These are phyloP conservation scores for Hamamelis virginiana DNA, from an alignment of 164 flowering plant species.

Conservation along the genomic window DNA sequence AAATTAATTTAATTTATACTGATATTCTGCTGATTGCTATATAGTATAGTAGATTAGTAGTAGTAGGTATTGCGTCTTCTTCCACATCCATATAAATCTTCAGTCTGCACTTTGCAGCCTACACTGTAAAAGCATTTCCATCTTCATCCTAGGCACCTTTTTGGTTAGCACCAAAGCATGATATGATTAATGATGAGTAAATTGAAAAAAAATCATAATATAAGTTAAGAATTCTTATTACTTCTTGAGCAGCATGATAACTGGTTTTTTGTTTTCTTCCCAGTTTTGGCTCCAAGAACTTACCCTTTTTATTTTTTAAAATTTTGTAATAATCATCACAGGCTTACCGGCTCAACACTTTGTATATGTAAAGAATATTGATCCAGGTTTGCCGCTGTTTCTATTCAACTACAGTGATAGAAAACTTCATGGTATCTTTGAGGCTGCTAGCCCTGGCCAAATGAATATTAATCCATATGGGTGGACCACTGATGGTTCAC, in stretches of 20 bases:
- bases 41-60: too few species aligned
- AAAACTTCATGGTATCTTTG: conserved; percentile 79
- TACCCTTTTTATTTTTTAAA: not conserved
- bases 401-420: conserved; percentile 77
- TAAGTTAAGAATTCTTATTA: not conserved
- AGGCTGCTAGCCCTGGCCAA: conserved; percentile 75
- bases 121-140: too few species aligned
- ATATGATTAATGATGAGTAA: not conserved
- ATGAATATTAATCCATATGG: conserved; percentile 74
- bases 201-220: not conserved
- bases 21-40: not conserved
- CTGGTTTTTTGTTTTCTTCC: not conserved
- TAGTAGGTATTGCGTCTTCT: too few species aligned
- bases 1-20: not conserved
- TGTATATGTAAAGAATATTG: conserved; percentile 61
- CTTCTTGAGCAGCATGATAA: not conserved
- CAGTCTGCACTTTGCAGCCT: too few species aligned
- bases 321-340: conserved; percentile 23
- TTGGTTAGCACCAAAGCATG: not conserved
- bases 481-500: conserved; percentile 73
- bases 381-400: conserved; percentile 85
- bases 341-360: conserved; percentile 70
- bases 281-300: not conserved
- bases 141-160: not conserved
- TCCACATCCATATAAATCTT: too few species aligned